Base-by-base conservation (phyloP, 306 rosid genomes). In the Lathyrus aphaca region DNA sequence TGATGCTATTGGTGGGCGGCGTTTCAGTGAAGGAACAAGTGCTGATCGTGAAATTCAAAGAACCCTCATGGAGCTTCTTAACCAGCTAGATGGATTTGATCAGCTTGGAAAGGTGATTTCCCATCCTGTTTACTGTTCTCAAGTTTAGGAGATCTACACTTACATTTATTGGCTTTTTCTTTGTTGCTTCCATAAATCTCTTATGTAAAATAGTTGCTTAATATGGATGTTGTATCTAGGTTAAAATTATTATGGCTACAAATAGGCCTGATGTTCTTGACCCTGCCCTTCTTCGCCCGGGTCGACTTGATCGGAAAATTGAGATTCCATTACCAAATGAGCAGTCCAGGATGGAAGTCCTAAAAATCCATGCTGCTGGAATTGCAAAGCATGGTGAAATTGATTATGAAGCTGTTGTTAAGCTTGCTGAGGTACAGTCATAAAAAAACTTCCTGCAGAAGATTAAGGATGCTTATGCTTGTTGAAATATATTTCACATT, bases 1-100 rank as follows among this genome's bases (percentile, higher is more conserved):
- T 1, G 96, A 93, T 81, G 98, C 94, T 73, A 93, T 93, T 72
- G 97, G 96, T 51, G 96, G 96, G 17, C 93, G 91, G 64, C 96
- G 96, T 42, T 87, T 92, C 39, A 86, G 86, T 3, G 88, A 80
- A 77, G 96, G 96, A 55, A 88, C 96, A 67, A 81, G 93, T 80
- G 86, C 86, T 8, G 98, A 92, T 72, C 93, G 96, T 62, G 98
- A 92, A 66, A 80, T 92, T 82, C 96, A 92, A 29, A 82, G 96
- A 79, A 92, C 96, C 6, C 84, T 93, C 27, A 80, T 85, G 91
- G 97, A 93, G 86, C 79, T 93, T 45, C 90, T 90, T 72, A 82
- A 90, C 66, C 98, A 92, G 77, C 78, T 92, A 16, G 98, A 87
- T 77, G 98, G 95, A 38, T 89, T 89, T 84, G 89, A 92, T 83